Base-by-base conservation (phyloP, 2,329 filamentous ascomycete genomes). In the Fusarium coffeatum region DNA sequence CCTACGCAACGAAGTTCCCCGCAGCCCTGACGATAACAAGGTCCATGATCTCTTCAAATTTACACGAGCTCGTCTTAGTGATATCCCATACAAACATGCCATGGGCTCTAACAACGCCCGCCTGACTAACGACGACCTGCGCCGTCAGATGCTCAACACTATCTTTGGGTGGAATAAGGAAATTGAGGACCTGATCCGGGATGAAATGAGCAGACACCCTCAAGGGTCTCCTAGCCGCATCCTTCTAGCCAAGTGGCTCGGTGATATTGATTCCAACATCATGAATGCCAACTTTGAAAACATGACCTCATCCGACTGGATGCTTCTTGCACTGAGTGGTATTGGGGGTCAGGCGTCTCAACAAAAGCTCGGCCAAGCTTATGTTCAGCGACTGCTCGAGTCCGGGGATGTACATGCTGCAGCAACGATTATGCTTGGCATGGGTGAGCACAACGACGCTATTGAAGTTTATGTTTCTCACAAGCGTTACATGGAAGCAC, bases 241-340 rank as follows among this genome's bases (percentile, higher is more conserved):
- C 54, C 86, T 98, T 41, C 86, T 99, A 7, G 87, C 93, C 3
- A 97, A 97, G 79, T 99, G 96, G 96, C 87, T 99, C 0, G 94
- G 94, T 16, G 92, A 97, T 66, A 89, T 93, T 40, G 90, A 93
- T 63, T 87, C 91, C 1, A 93, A 97, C 74, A 87, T 93, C 42
- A 92, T 97, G 87, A 87, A 90, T 13, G 89, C 92, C 4, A 92
- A 89, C 45, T 92, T 93, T 0, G 90, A 95, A 71, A 91, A 93
- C n/a, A 94, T 96, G 87, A 95, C 93, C 12, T 93, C 92, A 4
- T 93, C 93, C 0, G 96, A 98, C 80, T 99, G 96, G 96, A 98
- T 99, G 93, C 83, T 98, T 62, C 83, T 99, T 37, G 95, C 96
- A 13, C 82, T 99, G 54, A 97, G 93, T 76, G 92, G 93, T 42